phyloP scores from a whole-genome alignment of 2,329 filamentous ascomycete genomes.

The Orbilia oligospora region DNA sequence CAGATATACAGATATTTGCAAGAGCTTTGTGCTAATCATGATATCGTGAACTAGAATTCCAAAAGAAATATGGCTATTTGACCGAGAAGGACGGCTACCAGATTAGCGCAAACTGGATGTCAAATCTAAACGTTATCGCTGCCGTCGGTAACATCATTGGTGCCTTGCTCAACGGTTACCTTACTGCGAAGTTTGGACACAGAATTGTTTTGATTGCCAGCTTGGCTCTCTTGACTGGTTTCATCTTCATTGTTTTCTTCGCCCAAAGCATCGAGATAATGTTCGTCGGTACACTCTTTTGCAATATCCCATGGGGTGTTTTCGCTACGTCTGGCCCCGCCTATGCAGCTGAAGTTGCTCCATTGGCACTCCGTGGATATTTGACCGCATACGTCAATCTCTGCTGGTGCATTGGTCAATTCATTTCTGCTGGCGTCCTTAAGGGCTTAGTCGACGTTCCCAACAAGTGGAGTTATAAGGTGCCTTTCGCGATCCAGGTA shows the following conservation, averaged over 20 bases:
- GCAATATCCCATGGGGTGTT: conserved; percentile 71
- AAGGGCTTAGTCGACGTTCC: conserved; percentile 66
- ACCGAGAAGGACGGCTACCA: conserved; percentile 53
- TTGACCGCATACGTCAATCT: conserved; percentile 81
- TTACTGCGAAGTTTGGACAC: conserved; percentile 71
- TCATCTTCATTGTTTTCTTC: conserved; percentile 72
- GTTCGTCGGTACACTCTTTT: conserved; percentile 71
- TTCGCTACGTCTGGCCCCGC: conserved; percentile 68
- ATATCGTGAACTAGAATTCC: conserved; percentile 54
- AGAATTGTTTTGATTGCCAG: conserved; percentile 71
- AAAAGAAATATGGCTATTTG: conserved; percentile 59
- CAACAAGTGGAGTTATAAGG: conserved; percentile 66
- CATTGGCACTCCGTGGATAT: conserved; percentile 79
- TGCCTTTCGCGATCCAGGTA: conserved; percentile 66
- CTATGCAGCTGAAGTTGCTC: conserved; percentile 75
- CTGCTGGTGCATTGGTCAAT: conserved; percentile 75
- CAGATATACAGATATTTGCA: neutral
- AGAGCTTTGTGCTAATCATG: neutral
- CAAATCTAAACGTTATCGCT: conserved; percentile 65
- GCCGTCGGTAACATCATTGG: conserved; percentile 70
- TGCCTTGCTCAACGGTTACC: conserved; percentile 71
- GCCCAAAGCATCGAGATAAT: conserved; percentile 70
- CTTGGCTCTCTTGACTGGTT: conserved; percentile 69
- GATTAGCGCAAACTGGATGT: conserved; percentile 58
- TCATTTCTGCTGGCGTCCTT: conserved; percentile 68